phyloP scores from a whole-genome alignment of 495 filamentous ascomycete genomes.

The Talaromyces adpressus region DNA sequence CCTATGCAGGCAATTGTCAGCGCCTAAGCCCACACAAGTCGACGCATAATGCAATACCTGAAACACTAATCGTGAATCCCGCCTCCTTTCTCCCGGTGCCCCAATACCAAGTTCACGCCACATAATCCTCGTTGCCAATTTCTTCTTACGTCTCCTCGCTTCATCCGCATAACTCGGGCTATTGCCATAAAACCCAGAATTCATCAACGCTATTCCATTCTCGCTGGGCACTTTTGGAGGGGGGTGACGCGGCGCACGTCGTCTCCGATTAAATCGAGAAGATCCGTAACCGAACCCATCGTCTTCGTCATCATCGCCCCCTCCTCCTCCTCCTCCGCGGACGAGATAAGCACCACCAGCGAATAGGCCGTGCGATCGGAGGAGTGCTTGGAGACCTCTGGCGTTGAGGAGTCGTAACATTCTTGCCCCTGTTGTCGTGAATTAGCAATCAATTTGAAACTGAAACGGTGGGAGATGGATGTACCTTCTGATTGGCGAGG shows the following conservation, averaged over 20 bases:
- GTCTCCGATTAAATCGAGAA: conserved; percentile 18
- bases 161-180: conserved; percentile 46
- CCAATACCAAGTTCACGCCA: conserved; percentile 72
- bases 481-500: conserved; percentile 16
- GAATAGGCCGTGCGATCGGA: conserved; percentile 26
- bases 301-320: conserved; percentile 23
- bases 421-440: conserved; percentile 23
- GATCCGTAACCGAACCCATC: conserved; percentile 16
- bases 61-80: conserved; percentile 55
- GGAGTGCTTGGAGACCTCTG: conserved; percentile 29
- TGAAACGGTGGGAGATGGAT: not conserved
- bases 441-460: conserved; percentile 4
- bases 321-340: conserved; percentile 12
- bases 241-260: conserved; percentile 28
- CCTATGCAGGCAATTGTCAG: conserved; percentile 22
- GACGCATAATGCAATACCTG: conserved; percentile 40
- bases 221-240: conserved; percentile 77
- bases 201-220: conserved; percentile 68
- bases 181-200: conserved; percentile 67
- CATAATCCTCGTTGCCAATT: conserved; percentile 59
- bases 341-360: conserved; percentile 5
- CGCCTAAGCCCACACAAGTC: not conserved
- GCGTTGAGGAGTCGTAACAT: conserved; percentile 31
- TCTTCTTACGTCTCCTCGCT: conserved; percentile 48
- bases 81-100: conserved; percentile 40